A percentile compares a stretch with the other conserved stretches of the same genome.
Evolutionary conservation across 2,329 filamentous ascomycete genomes (phyloP).

Genomic region (Dactylellina haptotyla): DNA sequence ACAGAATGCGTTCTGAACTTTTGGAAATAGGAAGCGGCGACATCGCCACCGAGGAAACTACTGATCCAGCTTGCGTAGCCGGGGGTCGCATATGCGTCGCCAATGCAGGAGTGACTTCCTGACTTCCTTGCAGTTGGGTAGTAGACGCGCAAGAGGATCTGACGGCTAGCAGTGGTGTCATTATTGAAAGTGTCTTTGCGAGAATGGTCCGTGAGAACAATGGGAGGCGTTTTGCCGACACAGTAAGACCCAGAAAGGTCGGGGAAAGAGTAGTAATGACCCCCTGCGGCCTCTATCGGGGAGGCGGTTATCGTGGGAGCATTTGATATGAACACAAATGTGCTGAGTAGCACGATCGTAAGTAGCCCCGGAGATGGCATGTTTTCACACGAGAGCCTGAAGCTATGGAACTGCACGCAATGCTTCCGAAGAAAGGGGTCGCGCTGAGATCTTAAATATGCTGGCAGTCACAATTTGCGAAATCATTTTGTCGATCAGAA

Average conservation of each 20-base stretch:
- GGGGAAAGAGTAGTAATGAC: slow-evolving; percentile 40
- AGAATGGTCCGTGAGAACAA: slow-evolving; percentile 35
- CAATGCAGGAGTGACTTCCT: background rate
- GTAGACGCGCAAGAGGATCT: slow-evolving; percentile 32
- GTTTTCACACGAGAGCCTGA: no score
- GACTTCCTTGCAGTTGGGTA: slow-evolving; percentile 23
- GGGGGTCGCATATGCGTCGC: slow-evolving; percentile 26
- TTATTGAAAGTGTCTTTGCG: slow-evolving; percentile 31
- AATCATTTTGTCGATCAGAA: no score
- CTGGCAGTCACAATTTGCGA: no score
- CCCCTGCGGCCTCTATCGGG: no score
- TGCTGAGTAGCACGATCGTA: no score
- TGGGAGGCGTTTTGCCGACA: slow-evolving; percentile 26
- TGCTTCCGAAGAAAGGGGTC: no score
- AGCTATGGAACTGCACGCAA: no score
- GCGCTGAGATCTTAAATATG: no score
- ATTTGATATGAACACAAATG: no score
- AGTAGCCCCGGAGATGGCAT: no score
- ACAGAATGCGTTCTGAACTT: slow-evolving; percentile 16
- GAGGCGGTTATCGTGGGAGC: no score
- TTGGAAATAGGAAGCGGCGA: slow-evolving; percentile 26
- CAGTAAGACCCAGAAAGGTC: slow-evolving; percentile 31
- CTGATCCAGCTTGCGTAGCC: slow-evolving; percentile 30
- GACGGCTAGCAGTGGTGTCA: background rate
- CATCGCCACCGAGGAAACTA: slow-evolving; percentile 17